Evolutionary conservation across 805 yeast species (phyloP).

Genomic region (Schwanniomyces occidentalis): DNA sequence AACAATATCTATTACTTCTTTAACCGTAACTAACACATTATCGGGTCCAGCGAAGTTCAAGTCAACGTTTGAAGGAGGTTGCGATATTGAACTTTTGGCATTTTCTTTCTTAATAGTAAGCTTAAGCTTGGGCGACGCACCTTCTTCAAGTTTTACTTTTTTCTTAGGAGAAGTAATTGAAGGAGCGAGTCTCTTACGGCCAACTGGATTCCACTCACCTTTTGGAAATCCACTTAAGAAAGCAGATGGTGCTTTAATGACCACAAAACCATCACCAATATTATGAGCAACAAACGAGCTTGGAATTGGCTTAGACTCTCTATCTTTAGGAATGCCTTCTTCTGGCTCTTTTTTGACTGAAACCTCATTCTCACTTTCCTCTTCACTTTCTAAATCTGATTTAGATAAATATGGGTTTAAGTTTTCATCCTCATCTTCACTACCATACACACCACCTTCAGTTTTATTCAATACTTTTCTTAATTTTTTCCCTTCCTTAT

Average conservation of each 20-base stretch:
- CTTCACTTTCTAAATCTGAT: slow-evolving; percentile 59
- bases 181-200: slow-evolving; percentile 34
- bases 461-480: slow-evolving; percentile 81
- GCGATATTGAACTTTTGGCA: slow-evolving; percentile 12
- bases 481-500: slow-evolving; percentile 86
- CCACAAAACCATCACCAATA: slow-evolving; percentile 45
- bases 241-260: slow-evolving; percentile 62
- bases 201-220: slow-evolving; percentile 84
- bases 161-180: slow-evolving; percentile 33
- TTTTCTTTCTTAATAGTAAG: slow-evolving; percentile 12
- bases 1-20: slow-evolving; percentile 69
- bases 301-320: slow-evolving; percentile 6
- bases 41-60: slow-evolving; percentile 39
- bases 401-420: slow-evolving; percentile 72
- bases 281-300: slow-evolving; percentile 25
- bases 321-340: slow-evolving; percentile 18
- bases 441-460: slow-evolving; percentile 87
- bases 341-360: slow-evolving; percentile 33
- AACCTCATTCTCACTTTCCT: slow-evolving; percentile 49
- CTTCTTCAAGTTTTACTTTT: slow-evolving; percentile 38
- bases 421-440: slow-evolving; percentile 67
- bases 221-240: slow-evolving; percentile 66
- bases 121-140: slow-evolving; percentile 12
- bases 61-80: slow-evolving; percentile 19
- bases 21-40: slow-evolving; percentile 58